Percentiles rank a stretch among this genome's conserved stretches.
Conservation (phyloP, 495 filamentous ascomycete species). For the Margaritispora aquatica region DNA sequence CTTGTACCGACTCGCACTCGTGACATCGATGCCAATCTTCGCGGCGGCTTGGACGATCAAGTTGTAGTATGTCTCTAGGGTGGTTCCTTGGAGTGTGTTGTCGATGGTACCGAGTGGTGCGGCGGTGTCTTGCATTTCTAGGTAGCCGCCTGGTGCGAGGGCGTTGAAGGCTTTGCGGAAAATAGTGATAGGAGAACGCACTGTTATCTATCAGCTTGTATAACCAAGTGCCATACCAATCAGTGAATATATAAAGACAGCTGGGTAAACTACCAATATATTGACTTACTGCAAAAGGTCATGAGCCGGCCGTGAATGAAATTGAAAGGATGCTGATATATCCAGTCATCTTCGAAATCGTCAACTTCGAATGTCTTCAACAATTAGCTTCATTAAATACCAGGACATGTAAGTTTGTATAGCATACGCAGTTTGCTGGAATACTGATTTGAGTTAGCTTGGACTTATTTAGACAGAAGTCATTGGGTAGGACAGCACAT, state of each 20-base stretch:
- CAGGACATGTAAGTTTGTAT: not conserved
- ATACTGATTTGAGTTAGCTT: slow-evolving; percentile 21
- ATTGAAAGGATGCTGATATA: slow-evolving; percentile 37
- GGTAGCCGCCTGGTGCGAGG: slow-evolving; percentile 1
- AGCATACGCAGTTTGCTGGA: slow-evolving; percentile 35
- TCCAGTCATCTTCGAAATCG: slow-evolving; percentile 46
- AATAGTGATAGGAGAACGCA: slow-evolving; percentile 34
- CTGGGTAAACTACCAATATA: too few species aligned
- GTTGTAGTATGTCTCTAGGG: slow-evolving; percentile 26
- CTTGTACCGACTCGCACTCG: slow-evolving; percentile 9
- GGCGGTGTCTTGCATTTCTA: slow-evolving; percentile 35
- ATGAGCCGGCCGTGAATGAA: slow-evolving; percentile 43
- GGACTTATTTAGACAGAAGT: not conserved
- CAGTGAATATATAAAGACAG: too few species aligned
- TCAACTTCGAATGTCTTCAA: slow-evolving; percentile 37
- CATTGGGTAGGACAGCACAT: not conserved
- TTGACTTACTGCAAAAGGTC: slow-evolving; percentile 34
- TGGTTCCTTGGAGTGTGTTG: slow-evolving; percentile 23
- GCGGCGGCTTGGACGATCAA: slow-evolving; percentile 25
- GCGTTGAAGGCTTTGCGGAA: slow-evolving; percentile 28
- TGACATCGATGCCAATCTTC: slow-evolving; percentile 9
- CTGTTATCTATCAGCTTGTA: too few species aligned
- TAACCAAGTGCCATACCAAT: too few species aligned
- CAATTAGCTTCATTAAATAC: not conserved
- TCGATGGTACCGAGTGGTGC: slow-evolving; percentile 28